A percentile compares a stretch with the other conserved stretches of the same genome.
Evolutionary conservation across 176 grass and related monocot species (phyloP).

Genomic region (Melocanna baccifera): DNA sequence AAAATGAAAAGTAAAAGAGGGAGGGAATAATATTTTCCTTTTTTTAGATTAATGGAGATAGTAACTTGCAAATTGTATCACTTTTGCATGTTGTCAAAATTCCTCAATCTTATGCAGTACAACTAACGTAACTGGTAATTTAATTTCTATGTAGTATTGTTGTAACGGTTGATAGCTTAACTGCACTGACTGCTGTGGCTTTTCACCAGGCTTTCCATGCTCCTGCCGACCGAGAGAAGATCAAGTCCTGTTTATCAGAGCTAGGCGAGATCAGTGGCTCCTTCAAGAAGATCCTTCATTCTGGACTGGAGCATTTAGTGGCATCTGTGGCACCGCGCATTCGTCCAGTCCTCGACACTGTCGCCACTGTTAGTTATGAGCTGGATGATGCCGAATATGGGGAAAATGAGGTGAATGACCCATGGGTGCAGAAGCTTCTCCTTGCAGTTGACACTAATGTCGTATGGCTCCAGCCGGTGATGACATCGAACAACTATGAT

Average conservation of each 20-base stretch:
- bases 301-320: constrained; percentile 80
- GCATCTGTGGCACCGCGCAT: constrained; percentile 66
- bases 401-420: constrained; percentile 89
- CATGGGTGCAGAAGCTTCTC: constrained; percentile 92
- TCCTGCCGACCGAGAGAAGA: constrained; percentile 81
- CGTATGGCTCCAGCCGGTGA: constrained; percentile 71
- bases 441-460: constrained; percentile 70
- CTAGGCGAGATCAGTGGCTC: constrained; percentile 73
- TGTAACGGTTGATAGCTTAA: neutral
- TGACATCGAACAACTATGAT: constrained; percentile 92
- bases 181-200: neutral
- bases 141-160: neutral
- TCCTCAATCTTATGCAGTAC: neutral
- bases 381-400: constrained; percentile 75
- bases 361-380: constrained; percentile 85
- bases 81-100: neutral
- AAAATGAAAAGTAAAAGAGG: neutral
- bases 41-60: neutral
- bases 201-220: constrained; percentile 65
- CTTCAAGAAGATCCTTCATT: constrained; percentile 74
- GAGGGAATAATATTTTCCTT: neutral
- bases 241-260: constrained; percentile 88
- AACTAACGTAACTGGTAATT: constrained; percentile 7
- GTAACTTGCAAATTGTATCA: neutral
- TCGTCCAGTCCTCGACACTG: constrained; percentile 74